phyloP scores from a whole-genome alignment of 1,284 basidiomycete species.

The Lentinula novae-zelandiae region DNA sequence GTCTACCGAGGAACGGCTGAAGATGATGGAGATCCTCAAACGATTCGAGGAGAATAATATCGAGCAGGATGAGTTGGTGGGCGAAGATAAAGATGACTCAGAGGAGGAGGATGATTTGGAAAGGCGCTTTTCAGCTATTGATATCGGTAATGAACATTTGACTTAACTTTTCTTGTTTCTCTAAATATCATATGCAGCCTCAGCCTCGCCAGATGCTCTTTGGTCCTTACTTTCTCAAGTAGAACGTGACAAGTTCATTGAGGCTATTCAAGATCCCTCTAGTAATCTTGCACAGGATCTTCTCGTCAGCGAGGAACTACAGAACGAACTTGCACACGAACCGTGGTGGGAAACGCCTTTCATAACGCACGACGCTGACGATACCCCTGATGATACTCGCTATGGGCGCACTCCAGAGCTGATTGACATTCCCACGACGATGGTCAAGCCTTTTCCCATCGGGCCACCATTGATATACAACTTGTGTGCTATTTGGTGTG shows the following conservation, averaged over 20 bases:
- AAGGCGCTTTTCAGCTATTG: slow-evolving; percentile 48
- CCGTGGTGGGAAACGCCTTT: slow-evolving; percentile 62
- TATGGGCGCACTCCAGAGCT: slow-evolving; percentile 32
- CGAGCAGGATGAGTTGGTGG: slow-evolving; percentile 27
- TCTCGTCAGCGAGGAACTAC: slow-evolving; percentile 24
- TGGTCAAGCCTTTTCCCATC: slow-evolving; percentile 37
- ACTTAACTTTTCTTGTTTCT: no score
- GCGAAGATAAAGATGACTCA: slow-evolving; percentile 14
- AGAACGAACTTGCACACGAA: slow-evolving; percentile 31
- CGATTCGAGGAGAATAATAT: slow-evolving; percentile 62
- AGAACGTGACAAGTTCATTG: slow-evolving; percentile 58
- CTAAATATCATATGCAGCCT: slow-evolving; percentile 27
- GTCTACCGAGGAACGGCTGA: slow-evolving; percentile 47
- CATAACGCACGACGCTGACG: neutral
- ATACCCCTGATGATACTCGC: no score
- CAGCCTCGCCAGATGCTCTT: slow-evolving; percentile 53
- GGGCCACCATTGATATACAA: slow-evolving; percentile 60
- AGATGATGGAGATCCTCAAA: slow-evolving; percentile 68
- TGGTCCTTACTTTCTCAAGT: slow-evolving; percentile 57
- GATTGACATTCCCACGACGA: slow-evolving; percentile 44
- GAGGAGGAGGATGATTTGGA: slow-evolving; percentile 42
- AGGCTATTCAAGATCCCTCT: slow-evolving; percentile 52
- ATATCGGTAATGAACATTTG: slow-evolving; percentile 23
- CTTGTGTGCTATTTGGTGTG: slow-evolving; percentile 61
- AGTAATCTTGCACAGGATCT: slow-evolving; percentile 49